Evolutionary conservation across 2,329 filamentous ascomycete genomes (phyloP), one percentile per base, ranked within the genome.

Genomic region (Epichloe elymi): DNA sequence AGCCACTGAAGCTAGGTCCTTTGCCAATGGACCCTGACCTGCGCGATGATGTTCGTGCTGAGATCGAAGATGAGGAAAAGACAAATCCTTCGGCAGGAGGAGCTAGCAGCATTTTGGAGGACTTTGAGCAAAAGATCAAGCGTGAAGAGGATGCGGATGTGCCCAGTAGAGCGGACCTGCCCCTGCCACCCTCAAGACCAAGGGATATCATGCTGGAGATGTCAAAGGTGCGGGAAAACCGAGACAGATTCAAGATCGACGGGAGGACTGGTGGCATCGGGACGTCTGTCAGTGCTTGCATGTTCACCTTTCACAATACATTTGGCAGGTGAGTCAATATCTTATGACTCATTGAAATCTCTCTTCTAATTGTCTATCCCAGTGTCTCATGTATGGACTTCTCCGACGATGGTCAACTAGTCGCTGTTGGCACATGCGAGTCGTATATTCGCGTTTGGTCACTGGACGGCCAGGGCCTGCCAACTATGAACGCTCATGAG

Each of bases 221-320:
- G 60, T 88, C 93, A 62, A 93, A 91, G 64, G 82, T 97, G 10
- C 87, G 88, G 57, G 93, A 98, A 66, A 88, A 95, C 61, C 82
- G 93, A 20, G 91, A 97, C 61, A 80, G 91, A 17, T 95, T 96
- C 65, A 85, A 82, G 63, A 91, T 97, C 52, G 87, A 95, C 53
- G 81, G 83, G 19, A 80, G 86, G 36, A 91, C 86, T 12, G 87
- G 88, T 15, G 91, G 90, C 8, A 78, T 90, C 48, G 88, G 90
- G 14, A 81, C 88, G 50, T 83, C 83, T 26, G 76, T 96, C 53
- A 95, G 89, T 60, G 84, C 94, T 23, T 93, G 88, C 73, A 97
- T 97, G 86, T 96, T 94, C 65, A 98, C 93, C 0, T 95, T 97
- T 63, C 93, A 98, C 72, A 98, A 98, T 67, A 95, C 88, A 0